Base-by-base conservation (phyloP, 2,329 filamentous ascomycete genomes). In the Orbilia blumenaviensis region DNA sequence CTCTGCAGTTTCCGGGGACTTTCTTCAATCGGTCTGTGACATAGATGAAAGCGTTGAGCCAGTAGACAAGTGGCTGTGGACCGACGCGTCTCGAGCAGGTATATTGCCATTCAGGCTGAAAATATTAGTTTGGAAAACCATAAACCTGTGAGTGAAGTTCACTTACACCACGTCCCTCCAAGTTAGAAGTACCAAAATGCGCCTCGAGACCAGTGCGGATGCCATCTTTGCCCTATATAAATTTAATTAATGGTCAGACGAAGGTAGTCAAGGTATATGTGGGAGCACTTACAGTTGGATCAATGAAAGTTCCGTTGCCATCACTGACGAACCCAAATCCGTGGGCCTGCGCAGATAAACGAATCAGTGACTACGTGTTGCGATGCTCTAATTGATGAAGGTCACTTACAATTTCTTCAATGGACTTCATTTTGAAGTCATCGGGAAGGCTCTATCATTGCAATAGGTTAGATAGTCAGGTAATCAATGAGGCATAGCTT, bases 81-180 rank as follows among this genome's bases (percentile, higher is more conserved):
- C 58, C 42, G 21, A 23, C 18, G 32, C 36, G 32, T 38, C 62
- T 74, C 4, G 21, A 52, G 25, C 69, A 74, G n/a, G 25, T 18
- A 23, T 74, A 74, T 6, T 41, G 2, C 69, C 69, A 74, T 18
- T 54, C 16, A 21, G 25, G n/a, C 67, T 72, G 32, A 21, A n/a
- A 23, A 25, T 21, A 18, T 66, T 66, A 62, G 62, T 23, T 10
- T 61, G 21, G 3, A 14, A 16, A n/a, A 27, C 23, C 21, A 34
- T 34, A 16, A 16, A 34, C 21, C 4, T 27, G 2, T 46, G 18
- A 4, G 21, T 23, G 18, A 38, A n/a, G 4, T 48, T 46, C 21
- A 68, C 66, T 38, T 32, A 68, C 66, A 14, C 44, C 36, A 16
- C 27, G 48, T 34, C 34, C 25, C 1, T 23, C 9, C 2, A 56